Evolutionary conservation across 2,329 filamentous ascomycete genomes (phyloP).

Genomic region (Claviceps citrina): DNA sequence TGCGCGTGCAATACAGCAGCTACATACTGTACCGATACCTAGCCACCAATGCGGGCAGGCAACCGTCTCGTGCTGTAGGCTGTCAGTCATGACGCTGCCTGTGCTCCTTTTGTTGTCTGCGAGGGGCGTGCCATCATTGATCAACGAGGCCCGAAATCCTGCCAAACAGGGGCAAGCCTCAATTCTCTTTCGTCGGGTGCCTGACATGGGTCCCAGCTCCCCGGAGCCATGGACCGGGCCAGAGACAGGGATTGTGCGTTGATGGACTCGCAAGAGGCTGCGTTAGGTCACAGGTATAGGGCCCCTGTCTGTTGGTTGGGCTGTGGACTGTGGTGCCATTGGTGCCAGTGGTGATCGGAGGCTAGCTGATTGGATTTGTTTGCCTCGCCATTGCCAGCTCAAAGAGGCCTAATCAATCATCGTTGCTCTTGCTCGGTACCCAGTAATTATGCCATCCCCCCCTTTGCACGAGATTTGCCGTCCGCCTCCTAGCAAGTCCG

Average conservation of each 20-base stretch:
- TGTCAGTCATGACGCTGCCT: not conserved
- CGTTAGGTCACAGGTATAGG: no score
- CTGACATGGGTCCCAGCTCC: slow-evolving; percentile 6
- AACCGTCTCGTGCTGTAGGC: no score
- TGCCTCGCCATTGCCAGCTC: slow-evolving; percentile 3
- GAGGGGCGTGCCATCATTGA: slow-evolving; percentile 1
- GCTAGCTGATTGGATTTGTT: not conserved
- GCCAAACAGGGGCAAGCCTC: slow-evolving; percentile 4
- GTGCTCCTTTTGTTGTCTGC: slow-evolving; percentile 2
- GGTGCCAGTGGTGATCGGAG: not conserved
- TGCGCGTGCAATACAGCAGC: not conserved
- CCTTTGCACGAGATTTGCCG: not conserved
- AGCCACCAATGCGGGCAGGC: not conserved
- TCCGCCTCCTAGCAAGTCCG: not conserved
- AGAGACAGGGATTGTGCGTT: slow-evolving; percentile 4
- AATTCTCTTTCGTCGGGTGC: slow-evolving; percentile 5
- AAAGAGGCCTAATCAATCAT: slow-evolving; percentile 1
- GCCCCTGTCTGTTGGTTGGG: not conserved
- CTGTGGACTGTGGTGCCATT: no score
- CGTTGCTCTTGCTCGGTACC: not conserved
- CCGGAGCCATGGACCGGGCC: slow-evolving; percentile 6
- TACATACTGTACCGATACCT: not conserved
- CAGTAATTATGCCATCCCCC: not conserved
- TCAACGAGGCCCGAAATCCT: slow-evolving; percentile 1
- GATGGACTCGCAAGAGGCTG: no score